Base-by-base conservation (phyloP, 345 rosid species). In the Hibiscus trionum region DNA sequence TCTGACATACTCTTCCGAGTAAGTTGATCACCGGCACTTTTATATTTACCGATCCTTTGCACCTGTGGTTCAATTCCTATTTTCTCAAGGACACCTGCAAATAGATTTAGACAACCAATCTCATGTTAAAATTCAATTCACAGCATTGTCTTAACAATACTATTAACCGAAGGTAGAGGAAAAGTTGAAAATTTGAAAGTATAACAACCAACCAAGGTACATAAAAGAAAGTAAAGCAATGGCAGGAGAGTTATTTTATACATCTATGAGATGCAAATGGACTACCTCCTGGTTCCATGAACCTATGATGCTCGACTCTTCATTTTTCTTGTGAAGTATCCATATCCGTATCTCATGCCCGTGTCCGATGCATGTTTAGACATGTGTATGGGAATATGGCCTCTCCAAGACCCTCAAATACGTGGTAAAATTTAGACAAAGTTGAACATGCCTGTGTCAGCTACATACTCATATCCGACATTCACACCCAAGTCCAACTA, bases 1-100 rank as follows among this genome's bases (percentile, higher is more conserved):
- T 91, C 86, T 1, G 98, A 91, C 88, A 94, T 88, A 67, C 76
- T 83, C 77, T 86, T 94, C 15, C 96, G 90, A 1, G 82, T 69
- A 71, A 94, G 91, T 78, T 90, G 98, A 78, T 94, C 98, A 68
- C 98, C 98, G 31, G 93, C 93, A 84, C 97, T 91, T 84, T 91
- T 94, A 78, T 90, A 94, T 80, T 94, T 94, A 49, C 98, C 98
- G 77, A 94, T 88, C 79, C 97, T 84, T 85, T 91, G 84, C 31
- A 94, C 90, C 80, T 91, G 93, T 46, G 96, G 97, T 79, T 91
- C 88, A 77, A 91, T 78, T 71, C 98, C 98, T 68, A 91, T 84
- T 59, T 91, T 91, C 82, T 94, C 98, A 78, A 94, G 72, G 61
- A 88, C 86, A 80, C 98, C 98, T 94, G 82, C 52, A 77, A 77